Base-by-base conservation (phyloP, 441 rosid species). In the Erodium texanum region DNA sequence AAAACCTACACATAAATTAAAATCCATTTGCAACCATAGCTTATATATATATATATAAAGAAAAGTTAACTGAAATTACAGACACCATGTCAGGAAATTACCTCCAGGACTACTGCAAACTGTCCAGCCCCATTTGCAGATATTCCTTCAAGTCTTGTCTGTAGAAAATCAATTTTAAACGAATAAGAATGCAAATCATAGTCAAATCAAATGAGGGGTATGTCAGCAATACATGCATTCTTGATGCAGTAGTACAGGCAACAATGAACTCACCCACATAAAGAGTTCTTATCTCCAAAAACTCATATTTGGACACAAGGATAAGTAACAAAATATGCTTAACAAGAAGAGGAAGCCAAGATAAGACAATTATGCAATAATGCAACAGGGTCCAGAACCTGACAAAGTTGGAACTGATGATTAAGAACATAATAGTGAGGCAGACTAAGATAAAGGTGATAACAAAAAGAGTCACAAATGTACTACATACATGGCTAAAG, bases 91-190 rank as follows among this genome's bases (percentile, higher is more conserved):
- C 65, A 61, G 66, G 63, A 63, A 41, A 38, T 66, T 67, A 89
- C 97, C 90, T 89, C 97, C 71, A 93, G 70, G 64, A 93, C 90
- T 67, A 84, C 96, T 8, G 96, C 93, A 54, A 93, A 83, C 38
- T 81, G 87, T 48, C 89, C 83, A 2, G 78, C 84, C 76, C 80
- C 83, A 68, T 65, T 85, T 18, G 75, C 78, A 62, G 96, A 82
- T 70, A 70, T 22, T 68, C 93, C 89, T 81, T 91, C 95, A 15
- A 93, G 83, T 82, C 96, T 89, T 56, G 87, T 86, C 99, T 93
- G 81, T 24, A n/a, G 54, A 64, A 68, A 68, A 68, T 52, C 4
- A 18, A 52, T 36, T 43, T 62, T 68, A 29, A 45, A 20, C 23
- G n/a, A 20, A 29, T 32, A 6, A 16, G 8, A 70, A 18, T 23